Base-by-base conservation (phyloP, 179 eudicot species). In the Beta corolliflora region DNA sequence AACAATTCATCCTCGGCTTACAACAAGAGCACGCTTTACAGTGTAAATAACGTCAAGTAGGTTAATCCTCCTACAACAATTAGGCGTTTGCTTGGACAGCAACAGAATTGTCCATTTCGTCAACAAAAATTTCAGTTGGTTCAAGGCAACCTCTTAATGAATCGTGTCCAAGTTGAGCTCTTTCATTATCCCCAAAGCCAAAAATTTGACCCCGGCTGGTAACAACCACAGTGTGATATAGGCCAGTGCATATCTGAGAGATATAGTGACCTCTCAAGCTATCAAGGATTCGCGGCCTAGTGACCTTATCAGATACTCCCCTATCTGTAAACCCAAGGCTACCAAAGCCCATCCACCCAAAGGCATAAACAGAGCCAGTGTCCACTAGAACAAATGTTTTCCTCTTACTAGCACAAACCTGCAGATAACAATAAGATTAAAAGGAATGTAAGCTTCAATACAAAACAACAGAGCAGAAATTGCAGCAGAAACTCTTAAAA, bases 321-420 rank as follows among this genome's bases (percentile, higher is more conserved):
- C 90, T 87, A 85, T 93, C 95, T 12, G 93, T 91, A 79, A 96
- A 92, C 61, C 99, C 98, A 4, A 96, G 93, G 86, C 99, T 94
- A n/a, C 98, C 98, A 77, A 93, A 96, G 29, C 89, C 98, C 97
- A 94, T 94, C 97, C 97, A 93, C 23, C 98, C 99, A 77, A 94
- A 96, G 48, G 92, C 99, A 73, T 89, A 92, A 53, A 94, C 88
- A 13, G 88, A 85, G 55, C 99, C 99, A 41, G 86, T 86, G 77
- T 96, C 98, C 50, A 82, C 84, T 73, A 96, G 85, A 64, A 96
- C 98, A 80, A 94, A 96, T 3, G 95, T 92, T 86, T 96, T 96
- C 88, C 98, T 89, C 91, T 91, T 96, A 65, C 98, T 91, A 58
- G 99, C 99, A 85, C 99, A 96, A 23, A 94, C 99, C 99, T 95